Evolutionary conservation across 164 flowering plant species (phyloP).

Genomic region (Tetrastigma voinierianum): DNA sequence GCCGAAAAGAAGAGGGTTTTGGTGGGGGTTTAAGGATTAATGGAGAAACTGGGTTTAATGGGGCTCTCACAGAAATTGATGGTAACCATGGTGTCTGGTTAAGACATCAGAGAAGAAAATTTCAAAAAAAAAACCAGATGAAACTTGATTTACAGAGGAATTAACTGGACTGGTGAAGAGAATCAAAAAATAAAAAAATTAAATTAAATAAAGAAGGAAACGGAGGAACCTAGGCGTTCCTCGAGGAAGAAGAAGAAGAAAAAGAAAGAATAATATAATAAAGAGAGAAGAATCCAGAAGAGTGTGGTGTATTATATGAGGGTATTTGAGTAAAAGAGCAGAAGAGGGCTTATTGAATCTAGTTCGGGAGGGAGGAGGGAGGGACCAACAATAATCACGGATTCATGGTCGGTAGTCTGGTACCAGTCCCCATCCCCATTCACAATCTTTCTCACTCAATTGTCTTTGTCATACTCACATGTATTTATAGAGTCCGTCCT

Average conservation of each 20-base stretch:
- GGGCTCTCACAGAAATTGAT: constrained; percentile 5
- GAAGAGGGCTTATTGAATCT: neutral
- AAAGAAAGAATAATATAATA: neutral
- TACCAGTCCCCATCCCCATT: too few species aligned
- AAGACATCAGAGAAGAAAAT: neutral
- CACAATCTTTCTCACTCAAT: too few species aligned
- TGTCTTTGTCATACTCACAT: too few species aligned
- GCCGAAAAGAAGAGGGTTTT: neutral
- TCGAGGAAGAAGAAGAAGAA: constrained; percentile 1
- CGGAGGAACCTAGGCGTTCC: neutral
- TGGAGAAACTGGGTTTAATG: constrained; percentile 2
- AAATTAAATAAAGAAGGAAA: neutral
- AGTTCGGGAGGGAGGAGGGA: too few species aligned
- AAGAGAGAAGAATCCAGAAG: constrained; percentile 18
- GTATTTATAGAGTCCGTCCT: too few species aligned
- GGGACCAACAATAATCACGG: too few species aligned
- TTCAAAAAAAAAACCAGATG: neutral
- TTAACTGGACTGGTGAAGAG: neutral
- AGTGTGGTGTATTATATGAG: too few species aligned
- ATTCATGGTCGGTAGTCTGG: too few species aligned
- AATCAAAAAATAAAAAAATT: neutral
- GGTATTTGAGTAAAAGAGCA: too few species aligned
- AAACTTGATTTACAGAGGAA: neutral
- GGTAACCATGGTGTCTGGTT: constrained; percentile 10
- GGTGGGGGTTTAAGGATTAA: neutral